Percentiles rank a stretch among this genome's conserved stretches.
Evolutionary conservation across 495 filamentous ascomycete genomes (phyloP).

Genomic region (Aspergillus egyptiacus): DNA sequence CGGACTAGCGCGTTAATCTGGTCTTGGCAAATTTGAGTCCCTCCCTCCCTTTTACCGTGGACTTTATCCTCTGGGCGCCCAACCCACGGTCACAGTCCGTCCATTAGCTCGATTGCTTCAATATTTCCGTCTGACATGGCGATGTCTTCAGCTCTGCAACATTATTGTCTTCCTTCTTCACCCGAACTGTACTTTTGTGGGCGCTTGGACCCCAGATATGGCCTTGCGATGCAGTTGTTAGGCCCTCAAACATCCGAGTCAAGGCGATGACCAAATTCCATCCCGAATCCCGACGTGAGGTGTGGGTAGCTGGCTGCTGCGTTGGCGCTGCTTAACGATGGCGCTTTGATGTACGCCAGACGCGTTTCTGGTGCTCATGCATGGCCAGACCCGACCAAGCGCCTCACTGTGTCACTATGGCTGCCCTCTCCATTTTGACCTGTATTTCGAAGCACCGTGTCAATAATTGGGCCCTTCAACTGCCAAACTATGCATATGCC

Average conservation of each 20-base stretch:
- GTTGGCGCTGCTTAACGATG: constrained; percentile 20
- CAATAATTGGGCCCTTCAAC: constrained; percentile 18
- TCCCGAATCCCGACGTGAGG: constrained; percentile 5
- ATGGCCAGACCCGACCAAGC: constrained; percentile 19
- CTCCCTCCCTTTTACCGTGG: not conserved
- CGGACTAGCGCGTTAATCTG: constrained; percentile 8
- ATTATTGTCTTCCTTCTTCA: constrained; percentile 1
- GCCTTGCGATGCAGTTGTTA: not conserved
- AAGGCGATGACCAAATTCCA: constrained; percentile 1
- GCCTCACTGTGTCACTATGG: constrained; percentile 24
- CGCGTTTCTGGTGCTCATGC: constrained; percentile 21
- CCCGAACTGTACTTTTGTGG: constrained; percentile 6
- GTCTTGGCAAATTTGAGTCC: too few species aligned
- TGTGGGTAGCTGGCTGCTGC: constrained; percentile 21
- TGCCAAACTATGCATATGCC: constrained; percentile 23
- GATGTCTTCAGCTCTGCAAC: not conserved
- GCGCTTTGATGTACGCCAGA: constrained; percentile 16
- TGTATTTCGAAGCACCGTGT: constrained; percentile 8
- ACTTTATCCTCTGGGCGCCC: not conserved
- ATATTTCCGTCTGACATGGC: too few species aligned
- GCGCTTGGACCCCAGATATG: not conserved
- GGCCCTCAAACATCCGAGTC: not conserved
- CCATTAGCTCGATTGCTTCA: too few species aligned
- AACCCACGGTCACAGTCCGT: not conserved
- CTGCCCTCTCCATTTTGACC: constrained; percentile 23